Percentiles rank a stretch among this genome's conserved stretches.
Evolutionary conservation across 257 asterid species (phyloP).

Genomic region (Solanum medicagineum): DNA sequence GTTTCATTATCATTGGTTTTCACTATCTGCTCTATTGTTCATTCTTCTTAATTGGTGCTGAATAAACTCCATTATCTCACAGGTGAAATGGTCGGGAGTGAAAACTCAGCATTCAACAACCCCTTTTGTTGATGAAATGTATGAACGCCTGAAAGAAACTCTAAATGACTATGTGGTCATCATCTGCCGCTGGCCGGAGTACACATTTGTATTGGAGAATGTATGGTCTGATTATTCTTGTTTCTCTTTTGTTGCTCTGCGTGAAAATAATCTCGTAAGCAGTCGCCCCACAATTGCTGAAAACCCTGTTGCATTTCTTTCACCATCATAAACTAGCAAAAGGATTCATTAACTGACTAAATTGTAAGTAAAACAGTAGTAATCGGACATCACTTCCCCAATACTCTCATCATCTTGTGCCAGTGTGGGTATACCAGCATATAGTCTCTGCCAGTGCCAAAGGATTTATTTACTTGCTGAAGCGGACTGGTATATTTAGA

Average conservation of each 20-base stretch:
- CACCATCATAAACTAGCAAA: not conserved
- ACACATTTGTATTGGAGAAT: slow-evolving; percentile 34
- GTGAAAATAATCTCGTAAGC: not conserved
- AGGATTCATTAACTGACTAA: not conserved
- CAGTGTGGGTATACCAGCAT: not conserved
- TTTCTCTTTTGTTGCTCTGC: not conserved
- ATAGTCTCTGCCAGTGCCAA: not conserved
- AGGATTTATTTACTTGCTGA: not conserved
- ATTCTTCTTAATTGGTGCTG: not conserved
- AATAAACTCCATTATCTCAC: not conserved
- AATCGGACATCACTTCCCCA: not conserved
- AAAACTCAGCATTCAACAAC: slow-evolving; percentile 39
- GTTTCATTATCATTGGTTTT: not conserved
- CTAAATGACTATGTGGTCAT: slow-evolving; percentile 39
- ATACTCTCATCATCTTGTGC: not conserved
- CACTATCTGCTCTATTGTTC: not conserved
- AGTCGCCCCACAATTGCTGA: not conserved
- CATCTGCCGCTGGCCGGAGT: slow-evolving; percentile 48
- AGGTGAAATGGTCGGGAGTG: slow-evolving; percentile 49
- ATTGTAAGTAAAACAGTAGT: not conserved
- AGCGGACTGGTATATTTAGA: not conserved
- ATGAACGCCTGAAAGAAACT: slow-evolving; percentile 32
- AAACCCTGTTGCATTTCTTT: not conserved
- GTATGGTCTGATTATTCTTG: slow-evolving; percentile 12
- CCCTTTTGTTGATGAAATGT: slow-evolving; percentile 44